Conservation (phyloP, 2,329 filamentous ascomycete genomes). For the Geosmithia morbida region DNA sequence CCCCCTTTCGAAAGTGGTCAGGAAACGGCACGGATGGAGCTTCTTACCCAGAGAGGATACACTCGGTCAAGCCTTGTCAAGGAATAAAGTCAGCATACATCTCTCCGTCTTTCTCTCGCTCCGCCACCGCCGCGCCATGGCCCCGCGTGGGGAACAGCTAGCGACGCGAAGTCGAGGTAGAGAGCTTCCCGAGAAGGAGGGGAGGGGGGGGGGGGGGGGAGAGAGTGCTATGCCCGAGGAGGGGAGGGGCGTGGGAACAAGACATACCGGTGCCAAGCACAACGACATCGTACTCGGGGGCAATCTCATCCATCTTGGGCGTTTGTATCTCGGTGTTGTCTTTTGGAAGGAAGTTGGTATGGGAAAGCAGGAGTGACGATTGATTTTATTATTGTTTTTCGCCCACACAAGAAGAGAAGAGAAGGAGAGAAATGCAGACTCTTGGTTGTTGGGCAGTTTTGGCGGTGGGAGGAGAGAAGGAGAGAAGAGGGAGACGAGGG, state of each 20-base stretch:
- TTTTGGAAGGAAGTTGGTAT: not conserved
- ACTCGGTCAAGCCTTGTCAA: slow-evolving; percentile 78
- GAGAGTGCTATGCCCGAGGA: not conserved
- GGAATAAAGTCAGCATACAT: not conserved
- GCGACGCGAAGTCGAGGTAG: no score
- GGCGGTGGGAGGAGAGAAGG: slow-evolving; percentile 1
- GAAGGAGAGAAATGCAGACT: not conserved
- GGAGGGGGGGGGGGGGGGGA: not conserved
- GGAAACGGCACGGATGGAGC: not conserved
- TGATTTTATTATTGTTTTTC: not conserved
- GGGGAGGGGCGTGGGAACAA: slow-evolving; percentile 1
- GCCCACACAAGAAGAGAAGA: not conserved
- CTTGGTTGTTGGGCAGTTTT: not conserved
- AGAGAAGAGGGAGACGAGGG: not conserved
- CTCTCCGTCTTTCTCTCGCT: no score
- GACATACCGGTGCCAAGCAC: slow-evolving; percentile 89
- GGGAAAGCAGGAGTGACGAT: not conserved
- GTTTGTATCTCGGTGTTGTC: not conserved
- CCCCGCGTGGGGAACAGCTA: not conserved
- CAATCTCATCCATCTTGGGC: slow-evolving; percentile 84
- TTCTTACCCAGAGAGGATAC: slow-evolving; percentile 87
- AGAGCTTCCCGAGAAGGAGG: not conserved
- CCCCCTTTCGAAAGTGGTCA: not conserved
- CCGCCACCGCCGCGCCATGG: not conserved
- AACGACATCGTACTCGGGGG: slow-evolving; percentile 95